phyloP scores from a whole-genome alignment of 176 grass and related monocot species.

The Oryza australiensis region DNA sequence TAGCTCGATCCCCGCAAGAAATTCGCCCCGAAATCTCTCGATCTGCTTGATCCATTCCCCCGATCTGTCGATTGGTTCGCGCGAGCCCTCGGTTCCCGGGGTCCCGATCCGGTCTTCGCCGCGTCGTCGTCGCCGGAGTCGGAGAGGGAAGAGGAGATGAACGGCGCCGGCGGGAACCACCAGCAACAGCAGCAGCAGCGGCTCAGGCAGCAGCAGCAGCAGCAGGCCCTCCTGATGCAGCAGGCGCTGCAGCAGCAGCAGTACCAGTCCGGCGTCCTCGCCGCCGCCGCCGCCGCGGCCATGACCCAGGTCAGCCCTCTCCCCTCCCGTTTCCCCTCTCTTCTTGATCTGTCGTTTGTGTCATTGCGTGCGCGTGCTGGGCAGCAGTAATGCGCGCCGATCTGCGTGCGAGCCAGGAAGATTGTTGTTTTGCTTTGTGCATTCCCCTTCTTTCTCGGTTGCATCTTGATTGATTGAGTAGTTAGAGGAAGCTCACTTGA shows the following conservation, averaged over 20 bases:
- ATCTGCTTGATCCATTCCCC: slow-evolving; percentile 25
- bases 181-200: slow-evolving; percentile 61
- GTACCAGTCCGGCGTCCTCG: slow-evolving; percentile 73
- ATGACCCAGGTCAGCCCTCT: slow-evolving; percentile 55
- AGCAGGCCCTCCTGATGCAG: slow-evolving; percentile 74
- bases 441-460: slow-evolving; percentile 5
- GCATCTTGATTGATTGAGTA: slow-evolving; percentile 7
- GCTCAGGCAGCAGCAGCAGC: slow-evolving; percentile 62
- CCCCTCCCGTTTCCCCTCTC: neutral
- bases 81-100: slow-evolving; percentile 16
- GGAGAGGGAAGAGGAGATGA: slow-evolving; percentile 32
- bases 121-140: neutral
- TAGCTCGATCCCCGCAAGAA: slow-evolving; percentile 48
- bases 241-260: slow-evolving; percentile 72
- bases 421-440: slow-evolving; percentile 33
- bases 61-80: slow-evolving; percentile 37
- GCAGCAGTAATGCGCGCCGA: slow-evolving; percentile 33
- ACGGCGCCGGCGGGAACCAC: slow-evolving; percentile 49
- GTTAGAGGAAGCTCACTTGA: slow-evolving; percentile 19
- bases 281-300: slow-evolving; percentile 58
- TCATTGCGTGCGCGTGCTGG: slow-evolving; percentile 13
- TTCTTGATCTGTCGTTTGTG: slow-evolving; percentile 37
- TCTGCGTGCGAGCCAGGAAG: slow-evolving; percentile 26
- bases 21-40: slow-evolving; percentile 42
- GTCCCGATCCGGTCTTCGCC: slow-evolving; percentile 51